These are phyloP conservation scores for Citrullus colocynthis DNA, from an alignment of 306 rosid genomes.

Conservation along the genomic window DNA sequence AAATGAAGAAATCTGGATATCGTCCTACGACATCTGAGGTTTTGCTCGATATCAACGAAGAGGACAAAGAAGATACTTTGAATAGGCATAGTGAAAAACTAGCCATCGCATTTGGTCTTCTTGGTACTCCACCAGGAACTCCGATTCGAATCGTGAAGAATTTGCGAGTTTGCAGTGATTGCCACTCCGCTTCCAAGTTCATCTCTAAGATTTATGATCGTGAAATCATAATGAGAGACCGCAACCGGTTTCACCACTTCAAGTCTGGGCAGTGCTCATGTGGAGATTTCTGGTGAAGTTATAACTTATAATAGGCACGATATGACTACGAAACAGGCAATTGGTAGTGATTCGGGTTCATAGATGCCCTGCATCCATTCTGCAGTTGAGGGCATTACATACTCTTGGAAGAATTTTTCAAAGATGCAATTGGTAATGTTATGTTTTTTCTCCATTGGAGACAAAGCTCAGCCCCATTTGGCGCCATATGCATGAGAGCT, in stretches of 20 bases:
- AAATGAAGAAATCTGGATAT: conserved; percentile 73
- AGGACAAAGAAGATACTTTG: conserved; percentile 73
- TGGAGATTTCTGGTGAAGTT: conserved; percentile 64
- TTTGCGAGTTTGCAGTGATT: conserved; percentile 77
- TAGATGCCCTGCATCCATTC: neutral
- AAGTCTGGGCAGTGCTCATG: conserved; percentile 66
- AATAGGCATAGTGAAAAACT: conserved; percentile 78
- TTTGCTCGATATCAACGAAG: conserved; percentile 75
- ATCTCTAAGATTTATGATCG: conserved; percentile 64
- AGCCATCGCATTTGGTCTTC: conserved; percentile 81
- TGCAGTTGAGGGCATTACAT: neutral
- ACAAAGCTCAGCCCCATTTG: neutral
- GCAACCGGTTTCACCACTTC: conserved; percentile 81
- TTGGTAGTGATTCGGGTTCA: neutral
- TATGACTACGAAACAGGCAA: neutral
- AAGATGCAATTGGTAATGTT: neutral
- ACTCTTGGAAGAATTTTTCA: neutral
- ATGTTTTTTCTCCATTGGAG: neutral
- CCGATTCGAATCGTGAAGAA: conserved; percentile 81
- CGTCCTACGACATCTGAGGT: conserved; percentile 70
- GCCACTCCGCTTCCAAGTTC: conserved; percentile 80
- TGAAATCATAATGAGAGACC: conserved; percentile 73
- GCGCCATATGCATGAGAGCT: neutral
- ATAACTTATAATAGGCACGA: neutral
- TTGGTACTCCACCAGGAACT: conserved; percentile 54